phyloP scores from a whole-genome alignment of 1,284 basidiomycete species.

The Polyporus tsugae region DNA sequence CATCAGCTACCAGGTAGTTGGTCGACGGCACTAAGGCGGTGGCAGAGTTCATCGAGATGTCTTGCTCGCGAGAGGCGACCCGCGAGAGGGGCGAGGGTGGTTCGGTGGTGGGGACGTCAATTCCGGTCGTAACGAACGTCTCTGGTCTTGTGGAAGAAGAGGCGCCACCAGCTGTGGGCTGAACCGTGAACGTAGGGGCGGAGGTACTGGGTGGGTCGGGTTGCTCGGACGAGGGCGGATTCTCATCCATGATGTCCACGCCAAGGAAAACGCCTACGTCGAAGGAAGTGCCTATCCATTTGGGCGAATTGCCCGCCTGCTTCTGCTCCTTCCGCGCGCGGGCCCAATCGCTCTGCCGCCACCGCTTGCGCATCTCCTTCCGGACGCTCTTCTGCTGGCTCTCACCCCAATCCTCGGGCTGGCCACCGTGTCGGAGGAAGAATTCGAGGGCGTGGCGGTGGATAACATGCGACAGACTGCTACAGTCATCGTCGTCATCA shows the following conservation, averaged over 20 bases:
- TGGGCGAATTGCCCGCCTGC: constrained; percentile 40
- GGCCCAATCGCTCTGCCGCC: constrained; percentile 75
- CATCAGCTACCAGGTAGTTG: background rate
- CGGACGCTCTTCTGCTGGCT: constrained; percentile 56
- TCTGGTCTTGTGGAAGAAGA: constrained; percentile 36
- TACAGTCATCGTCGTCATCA: constrained; percentile 32
- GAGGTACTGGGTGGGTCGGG: constrained; percentile 2
- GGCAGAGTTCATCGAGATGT: constrained; percentile 23
- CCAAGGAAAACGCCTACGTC: constrained; percentile 76
- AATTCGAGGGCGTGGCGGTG: constrained; percentile 67
- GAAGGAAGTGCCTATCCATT: constrained; percentile 79
- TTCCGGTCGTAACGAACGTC: constrained; percentile 48
- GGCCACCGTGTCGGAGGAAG: constrained; percentile 70
- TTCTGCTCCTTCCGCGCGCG: constrained; percentile 51
- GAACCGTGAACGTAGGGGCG: constrained; percentile 19
- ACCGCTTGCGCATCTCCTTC: constrained; percentile 65
- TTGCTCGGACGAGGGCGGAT: constrained; percentile 15
- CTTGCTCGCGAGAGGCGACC: constrained; percentile 13
- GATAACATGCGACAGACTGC: constrained; percentile 55
- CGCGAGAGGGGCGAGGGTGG: constrained; percentile 12
- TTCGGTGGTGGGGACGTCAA: constrained; percentile 27
- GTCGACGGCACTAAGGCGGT: constrained; percentile 25
- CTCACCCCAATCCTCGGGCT: constrained; percentile 70
- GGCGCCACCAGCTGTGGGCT: constrained; percentile 10
- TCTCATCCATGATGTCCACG: constrained; percentile 56